These are phyloP conservation scores for Diaporthe vexans DNA, from an alignment of 2,329 filamentous ascomycete genomes.

Conservation along the genomic window DNA sequence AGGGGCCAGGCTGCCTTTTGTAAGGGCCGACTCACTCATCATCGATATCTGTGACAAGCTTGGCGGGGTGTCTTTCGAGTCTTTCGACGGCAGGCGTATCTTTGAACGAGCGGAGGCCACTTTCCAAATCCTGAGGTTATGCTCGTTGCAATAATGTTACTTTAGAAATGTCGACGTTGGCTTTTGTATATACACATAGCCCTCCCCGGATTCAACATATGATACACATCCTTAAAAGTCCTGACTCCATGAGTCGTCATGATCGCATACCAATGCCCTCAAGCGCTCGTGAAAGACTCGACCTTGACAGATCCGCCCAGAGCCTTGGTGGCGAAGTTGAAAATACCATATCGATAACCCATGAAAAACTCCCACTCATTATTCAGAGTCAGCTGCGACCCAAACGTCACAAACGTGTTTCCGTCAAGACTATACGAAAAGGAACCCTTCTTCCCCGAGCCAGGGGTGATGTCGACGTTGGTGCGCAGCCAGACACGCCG, in stretches of 20 bases:
- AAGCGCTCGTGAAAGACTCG: background rate
- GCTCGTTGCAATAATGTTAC: background rate
- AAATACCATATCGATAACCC: background rate
- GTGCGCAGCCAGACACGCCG: slow-evolving; percentile 53
- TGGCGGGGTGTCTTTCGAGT: too few relatives aligned
- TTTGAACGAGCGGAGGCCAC: accelerated
- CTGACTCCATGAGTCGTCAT: too few relatives aligned
- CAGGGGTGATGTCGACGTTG: background rate
- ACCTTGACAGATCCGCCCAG: background rate
- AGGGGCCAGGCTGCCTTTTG: background rate
- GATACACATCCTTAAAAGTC: too few relatives aligned
- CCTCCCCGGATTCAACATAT: background rate
- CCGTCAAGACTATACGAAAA: background rate
- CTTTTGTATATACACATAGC: background rate
- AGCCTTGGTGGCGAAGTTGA: background rate
- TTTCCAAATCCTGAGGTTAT: background rate
- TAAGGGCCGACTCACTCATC: background rate
- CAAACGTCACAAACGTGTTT: background rate
- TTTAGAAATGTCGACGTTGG: accelerated
- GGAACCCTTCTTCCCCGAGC: background rate
- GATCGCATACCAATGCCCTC: accelerated
- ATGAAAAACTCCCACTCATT: slow-evolving; percentile 6
- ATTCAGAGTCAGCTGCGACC: background rate
- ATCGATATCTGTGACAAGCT: too few relatives aligned
- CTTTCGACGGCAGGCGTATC: too few relatives aligned